These are phyloP conservation scores for Beauveria scarabaeidicola DNA, from an alignment of 2,329 filamentous ascomycete species.

Conservation along the genomic window DNA sequence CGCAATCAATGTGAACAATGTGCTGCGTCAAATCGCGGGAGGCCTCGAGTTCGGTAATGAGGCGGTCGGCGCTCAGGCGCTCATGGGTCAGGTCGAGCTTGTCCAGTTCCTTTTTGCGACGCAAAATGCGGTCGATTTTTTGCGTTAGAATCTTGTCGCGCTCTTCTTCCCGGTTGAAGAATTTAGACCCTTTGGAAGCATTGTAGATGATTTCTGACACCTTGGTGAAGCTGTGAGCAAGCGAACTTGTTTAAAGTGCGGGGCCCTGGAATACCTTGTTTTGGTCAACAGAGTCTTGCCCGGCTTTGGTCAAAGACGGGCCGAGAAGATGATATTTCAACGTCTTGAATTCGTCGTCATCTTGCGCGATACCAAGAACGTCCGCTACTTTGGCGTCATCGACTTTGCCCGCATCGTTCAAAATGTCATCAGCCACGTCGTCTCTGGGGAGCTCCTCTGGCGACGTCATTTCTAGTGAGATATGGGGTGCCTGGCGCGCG, in stretches of 20 bases:
- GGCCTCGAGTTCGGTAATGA: conserved; percentile 70
- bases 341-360: conserved; percentile 39
- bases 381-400: conserved; percentile 10
- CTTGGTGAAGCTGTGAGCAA: conserved; percentile 25
- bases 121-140: conserved; percentile 74
- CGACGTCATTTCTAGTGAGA: background rate
- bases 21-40: conserved; percentile 73
- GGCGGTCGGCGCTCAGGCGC: conserved; percentile 67
- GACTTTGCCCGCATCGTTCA: conserved; percentile 3
- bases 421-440: background rate
- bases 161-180: conserved; percentile 82
- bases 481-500: background rate
- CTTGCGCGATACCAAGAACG: conserved; percentile 3
- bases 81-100: conserved; percentile 66
- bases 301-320: conserved; percentile 86
- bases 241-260: background rate
- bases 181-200: conserved; percentile 92
- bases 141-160: conserved; percentile 74
- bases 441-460: background rate
- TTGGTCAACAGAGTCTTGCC: conserved; percentile 90
- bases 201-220: conserved; percentile 97
- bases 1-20: conserved; percentile 90
- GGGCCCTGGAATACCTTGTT: conserved; percentile 49
- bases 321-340: conserved; percentile 87
- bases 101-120: conserved; percentile 67